phyloP scores from a whole-genome alignment of 805 yeast genomes.

The Ogataea nonfermentans region DNA sequence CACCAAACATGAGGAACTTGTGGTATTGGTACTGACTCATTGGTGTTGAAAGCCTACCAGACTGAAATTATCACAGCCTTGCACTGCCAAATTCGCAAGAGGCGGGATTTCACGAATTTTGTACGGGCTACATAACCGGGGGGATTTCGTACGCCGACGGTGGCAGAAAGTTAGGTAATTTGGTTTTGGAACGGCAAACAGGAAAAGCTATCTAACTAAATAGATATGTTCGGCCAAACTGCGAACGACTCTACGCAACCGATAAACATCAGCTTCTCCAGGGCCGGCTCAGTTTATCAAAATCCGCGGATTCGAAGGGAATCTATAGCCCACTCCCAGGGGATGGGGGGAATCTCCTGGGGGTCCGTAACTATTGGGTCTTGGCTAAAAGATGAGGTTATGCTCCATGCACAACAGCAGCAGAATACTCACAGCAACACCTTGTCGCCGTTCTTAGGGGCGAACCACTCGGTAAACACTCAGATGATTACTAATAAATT shows the following conservation, averaged over 20 bases:
- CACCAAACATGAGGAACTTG: constrained; percentile 36
- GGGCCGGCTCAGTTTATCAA: constrained; percentile 38
- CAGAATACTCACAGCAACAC: constrained; percentile 18
- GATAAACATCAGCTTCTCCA: constrained; percentile 37
- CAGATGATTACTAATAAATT: constrained; percentile 11
- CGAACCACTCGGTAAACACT: constrained; percentile 13
- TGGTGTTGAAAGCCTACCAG: no score
- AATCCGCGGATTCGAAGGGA: constrained; percentile 72
- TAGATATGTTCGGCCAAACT: constrained; percentile 29
- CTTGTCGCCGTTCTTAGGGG: constrained; percentile 24
- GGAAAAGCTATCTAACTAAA: constrained; percentile 7
- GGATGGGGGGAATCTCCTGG: constrained; percentile 98
- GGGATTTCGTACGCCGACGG: constrained; percentile 8
- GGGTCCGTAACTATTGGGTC: constrained; percentile 93
- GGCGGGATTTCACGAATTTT: neutral
- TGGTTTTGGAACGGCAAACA: constrained; percentile 10
- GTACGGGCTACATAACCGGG: constrained; percentile 10
- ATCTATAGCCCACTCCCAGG: constrained; percentile 92
- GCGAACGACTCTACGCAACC: constrained; percentile 36
- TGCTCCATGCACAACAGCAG: constrained; percentile 42
- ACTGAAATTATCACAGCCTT: no score
- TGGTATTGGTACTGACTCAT: constrained; percentile 24
- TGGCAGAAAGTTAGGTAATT: constrained; percentile 9
- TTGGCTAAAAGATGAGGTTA: constrained; percentile 92
- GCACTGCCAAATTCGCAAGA: neutral